These are phyloP conservation scores for Nicotiana tomentosiformis DNA, from an alignment of 257 asterid genomes.

Conservation along the genomic window DNA sequence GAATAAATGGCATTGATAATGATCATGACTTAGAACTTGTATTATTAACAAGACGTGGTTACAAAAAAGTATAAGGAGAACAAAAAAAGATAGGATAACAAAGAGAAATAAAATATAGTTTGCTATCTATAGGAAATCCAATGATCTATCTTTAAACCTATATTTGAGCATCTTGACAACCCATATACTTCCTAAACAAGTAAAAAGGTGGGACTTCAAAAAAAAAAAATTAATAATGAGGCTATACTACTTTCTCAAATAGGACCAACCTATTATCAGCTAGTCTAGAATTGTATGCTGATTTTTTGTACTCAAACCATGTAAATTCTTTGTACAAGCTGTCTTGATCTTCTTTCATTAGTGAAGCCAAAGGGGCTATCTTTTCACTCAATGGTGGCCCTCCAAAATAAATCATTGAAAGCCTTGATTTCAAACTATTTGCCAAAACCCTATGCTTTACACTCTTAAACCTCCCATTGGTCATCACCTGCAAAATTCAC, in stretches of 20 bases:
- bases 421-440: slow-evolving; percentile 24
- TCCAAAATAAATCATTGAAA: slow-evolving; percentile 38
- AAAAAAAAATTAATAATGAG: slow-evolving; percentile 4
- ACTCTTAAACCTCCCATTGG: slow-evolving; percentile 38
- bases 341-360: slow-evolving; percentile 23
- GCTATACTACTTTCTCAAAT: slow-evolving; percentile 29
- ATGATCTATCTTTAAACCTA: not conserved
- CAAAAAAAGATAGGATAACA: not conserved
- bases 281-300: slow-evolving; percentile 26
- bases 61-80: not conserved
- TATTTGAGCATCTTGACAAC: not conserved
- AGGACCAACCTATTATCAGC: slow-evolving; percentile 27
- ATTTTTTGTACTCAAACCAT: slow-evolving; percentile 37
- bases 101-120: not conserved
- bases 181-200: not conserved
- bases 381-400: slow-evolving; percentile 38
- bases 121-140: not conserved
- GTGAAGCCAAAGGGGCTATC: slow-evolving; percentile 34
- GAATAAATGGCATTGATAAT: not conserved
- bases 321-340: slow-evolving; percentile 39
- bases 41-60: not conserved
- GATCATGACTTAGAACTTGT: not conserved
- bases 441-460: slow-evolving; percentile 33
- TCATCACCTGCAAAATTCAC: slow-evolving; percentile 29
- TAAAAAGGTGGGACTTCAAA: not conserved